Percentiles rank a stretch among this genome's conserved stretches.
Conservation (phyloP, 495 filamentous ascomycete species). For the Haplographium delicatum region DNA sequence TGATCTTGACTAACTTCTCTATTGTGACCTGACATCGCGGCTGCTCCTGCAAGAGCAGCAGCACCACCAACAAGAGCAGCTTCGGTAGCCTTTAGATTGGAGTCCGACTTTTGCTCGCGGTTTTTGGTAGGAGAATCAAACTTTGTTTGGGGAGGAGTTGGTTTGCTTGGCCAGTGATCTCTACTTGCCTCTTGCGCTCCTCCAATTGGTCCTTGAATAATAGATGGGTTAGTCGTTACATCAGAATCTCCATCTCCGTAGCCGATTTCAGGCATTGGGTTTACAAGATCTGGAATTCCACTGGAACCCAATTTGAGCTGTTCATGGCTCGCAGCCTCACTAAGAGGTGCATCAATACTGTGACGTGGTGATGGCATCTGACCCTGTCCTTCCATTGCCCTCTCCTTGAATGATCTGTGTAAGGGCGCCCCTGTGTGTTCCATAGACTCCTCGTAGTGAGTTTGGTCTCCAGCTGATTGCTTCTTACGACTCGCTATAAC, state of each 20-base stretch:
- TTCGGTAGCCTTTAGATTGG: constrained; percentile 29
- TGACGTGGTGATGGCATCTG: constrained; percentile 67
- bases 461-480: constrained; percentile 28
- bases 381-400: constrained; percentile 38
- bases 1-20: constrained; percentile 43
- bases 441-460: constrained; percentile 13
- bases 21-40: constrained; percentile 38
- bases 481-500: constrained; percentile 36
- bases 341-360: constrained; percentile 61
- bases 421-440: constrained; percentile 24
- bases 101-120: constrained; percentile 12
- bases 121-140: constrained; percentile 23
- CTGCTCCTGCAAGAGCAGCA: constrained; percentile 39
- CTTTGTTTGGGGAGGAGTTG: constrained; percentile 40
- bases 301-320: constrained; percentile 54
- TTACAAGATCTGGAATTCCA: constrained; percentile 53
- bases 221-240: constrained; percentile 72
- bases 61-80: constrained; percentile 39
- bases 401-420: constrained; percentile 50
- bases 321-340: constrained; percentile 51
- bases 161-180: constrained; percentile 49
- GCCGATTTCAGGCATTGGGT: constrained; percentile 66
- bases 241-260: constrained; percentile 47
- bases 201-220: constrained; percentile 36
- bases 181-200: constrained; percentile 40